Conservation (phyloP, 1,139 yeast species). For the Hyphopichia burtonii region DNA sequence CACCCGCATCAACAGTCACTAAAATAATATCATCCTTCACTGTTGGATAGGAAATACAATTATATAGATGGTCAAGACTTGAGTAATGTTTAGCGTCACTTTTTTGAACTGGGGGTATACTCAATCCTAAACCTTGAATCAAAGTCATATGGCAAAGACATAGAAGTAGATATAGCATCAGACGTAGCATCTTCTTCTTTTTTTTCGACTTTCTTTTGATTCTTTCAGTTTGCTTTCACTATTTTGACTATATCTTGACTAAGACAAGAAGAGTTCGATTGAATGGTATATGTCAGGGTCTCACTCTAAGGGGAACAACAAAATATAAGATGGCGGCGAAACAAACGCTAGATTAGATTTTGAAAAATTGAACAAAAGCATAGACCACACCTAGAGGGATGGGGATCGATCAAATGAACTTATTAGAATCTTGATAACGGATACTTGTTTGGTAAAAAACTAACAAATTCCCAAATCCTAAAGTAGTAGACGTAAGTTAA, state of each 20-base stretch:
- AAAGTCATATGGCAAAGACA: neutral
- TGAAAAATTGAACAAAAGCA: neutral
- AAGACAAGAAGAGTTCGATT: too few relatives aligned
- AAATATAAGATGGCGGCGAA: neutral
- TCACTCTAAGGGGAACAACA: constrained; percentile 1
- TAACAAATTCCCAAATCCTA: neutral
- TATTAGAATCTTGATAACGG: neutral
- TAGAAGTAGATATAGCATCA: neutral
- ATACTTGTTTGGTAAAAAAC: neutral
- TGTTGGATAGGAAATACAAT: constrained; percentile 43
- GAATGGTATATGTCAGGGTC: neutral
- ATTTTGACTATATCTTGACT: too few relatives aligned
- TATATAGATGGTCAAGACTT: constrained; percentile 24
- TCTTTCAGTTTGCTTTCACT: too few relatives aligned
- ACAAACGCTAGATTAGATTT: neutral
- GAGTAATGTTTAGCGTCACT: constrained; percentile 29
- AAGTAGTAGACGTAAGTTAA: neutral
- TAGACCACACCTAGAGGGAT: neutral
- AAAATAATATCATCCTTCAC: constrained; percentile 37
- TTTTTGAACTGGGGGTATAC: constrained; percentile 7
- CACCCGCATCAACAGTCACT: constrained; percentile 32
- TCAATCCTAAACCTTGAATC: constrained; percentile 2
- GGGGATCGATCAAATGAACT: neutral
- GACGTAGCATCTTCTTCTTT: neutral
- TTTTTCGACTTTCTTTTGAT: neutral